These are phyloP conservation scores for Taphrina deformans DNA, from an alignment of 1,139 yeast species.

Conservation along the genomic window DNA sequence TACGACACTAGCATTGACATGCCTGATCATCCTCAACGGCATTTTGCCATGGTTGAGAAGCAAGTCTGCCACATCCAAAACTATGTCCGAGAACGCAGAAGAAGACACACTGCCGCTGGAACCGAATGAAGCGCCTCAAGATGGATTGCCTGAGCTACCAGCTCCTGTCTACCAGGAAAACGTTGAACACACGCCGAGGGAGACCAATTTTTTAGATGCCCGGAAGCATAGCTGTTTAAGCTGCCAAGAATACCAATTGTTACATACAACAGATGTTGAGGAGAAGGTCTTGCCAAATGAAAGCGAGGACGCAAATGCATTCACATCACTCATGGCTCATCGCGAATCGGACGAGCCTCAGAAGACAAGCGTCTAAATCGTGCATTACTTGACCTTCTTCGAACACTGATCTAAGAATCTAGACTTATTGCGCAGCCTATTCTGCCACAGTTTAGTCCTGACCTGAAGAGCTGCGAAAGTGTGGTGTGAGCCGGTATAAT, in stretches of 20 bases:
- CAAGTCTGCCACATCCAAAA: neutral
- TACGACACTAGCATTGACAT: constrained; percentile 41
- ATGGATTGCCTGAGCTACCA: neutral
- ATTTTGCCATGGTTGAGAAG: constrained; percentile 17
- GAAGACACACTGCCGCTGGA: neutral
- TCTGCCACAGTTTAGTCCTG: no score
- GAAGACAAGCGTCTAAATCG: neutral
- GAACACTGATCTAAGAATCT: no score
- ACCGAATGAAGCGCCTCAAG: neutral
- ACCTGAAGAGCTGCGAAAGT: no score
- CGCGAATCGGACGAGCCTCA: neutral
- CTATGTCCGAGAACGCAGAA: neutral
- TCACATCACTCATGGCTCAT: neutral
- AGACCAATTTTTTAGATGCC: neutral
- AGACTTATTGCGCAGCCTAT: no score
- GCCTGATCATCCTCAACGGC: constrained; percentile 41
- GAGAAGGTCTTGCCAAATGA: neutral
- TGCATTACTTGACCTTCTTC: no score
- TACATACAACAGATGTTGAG: neutral
- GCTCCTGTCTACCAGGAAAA: neutral
- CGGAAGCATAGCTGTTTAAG: neutral
- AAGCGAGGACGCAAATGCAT: neutral
- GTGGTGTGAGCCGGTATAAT: no score
- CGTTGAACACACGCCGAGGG: neutral
- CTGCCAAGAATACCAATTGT: neutral